These are phyloP conservation scores for Aplosporella prunicola DNA, from an alignment of 2,329 filamentous ascomycete species.

Conservation along the genomic window DNA sequence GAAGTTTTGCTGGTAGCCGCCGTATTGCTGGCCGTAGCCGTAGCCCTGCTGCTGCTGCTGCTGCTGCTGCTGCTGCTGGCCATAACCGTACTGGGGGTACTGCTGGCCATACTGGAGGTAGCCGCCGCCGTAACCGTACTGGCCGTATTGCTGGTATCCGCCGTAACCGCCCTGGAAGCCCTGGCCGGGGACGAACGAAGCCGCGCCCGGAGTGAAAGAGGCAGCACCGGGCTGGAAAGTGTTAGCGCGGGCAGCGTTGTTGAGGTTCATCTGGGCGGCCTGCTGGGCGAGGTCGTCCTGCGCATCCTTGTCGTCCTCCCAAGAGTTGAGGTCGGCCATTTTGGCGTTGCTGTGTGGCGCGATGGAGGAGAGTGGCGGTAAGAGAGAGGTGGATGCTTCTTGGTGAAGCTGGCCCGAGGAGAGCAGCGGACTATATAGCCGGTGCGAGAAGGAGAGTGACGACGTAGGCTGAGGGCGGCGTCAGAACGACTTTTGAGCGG, in stretches of 20 bases:
- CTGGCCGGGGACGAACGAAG: slow-evolving; percentile 64
- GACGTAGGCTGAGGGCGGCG: no score
- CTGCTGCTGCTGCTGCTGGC: slow-evolving; percentile 24
- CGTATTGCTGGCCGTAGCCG: slow-evolving; percentile 6
- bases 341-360: slow-evolving; percentile 13
- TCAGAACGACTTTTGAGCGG: neutral
- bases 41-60: slow-evolving; percentile 8
- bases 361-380: no score
- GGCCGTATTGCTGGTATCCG: slow-evolving; percentile 25
- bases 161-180: slow-evolving; percentile 48
- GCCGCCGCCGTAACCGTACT: slow-evolving; percentile 25
- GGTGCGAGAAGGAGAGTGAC: no score
- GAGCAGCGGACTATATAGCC: no score
- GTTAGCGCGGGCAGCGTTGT: slow-evolving; percentile 43
- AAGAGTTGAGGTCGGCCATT: slow-evolving; percentile 90
- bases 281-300: slow-evolving; percentile 69
- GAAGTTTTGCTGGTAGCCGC: slow-evolving; percentile 10
- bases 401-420: no score
- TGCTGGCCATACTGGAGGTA: slow-evolving; percentile 30
- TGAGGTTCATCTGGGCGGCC: slow-evolving; percentile 68
- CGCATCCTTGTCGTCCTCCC: slow-evolving; percentile 74
- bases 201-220: slow-evolving; percentile 64
- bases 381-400: no score
- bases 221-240: slow-evolving; percentile 58
- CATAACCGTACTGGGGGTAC: slow-evolving; percentile 45